Conservation (phyloP, 2,329 filamentous ascomycete genomes). For the Colletotrichum falcatum region DNA sequence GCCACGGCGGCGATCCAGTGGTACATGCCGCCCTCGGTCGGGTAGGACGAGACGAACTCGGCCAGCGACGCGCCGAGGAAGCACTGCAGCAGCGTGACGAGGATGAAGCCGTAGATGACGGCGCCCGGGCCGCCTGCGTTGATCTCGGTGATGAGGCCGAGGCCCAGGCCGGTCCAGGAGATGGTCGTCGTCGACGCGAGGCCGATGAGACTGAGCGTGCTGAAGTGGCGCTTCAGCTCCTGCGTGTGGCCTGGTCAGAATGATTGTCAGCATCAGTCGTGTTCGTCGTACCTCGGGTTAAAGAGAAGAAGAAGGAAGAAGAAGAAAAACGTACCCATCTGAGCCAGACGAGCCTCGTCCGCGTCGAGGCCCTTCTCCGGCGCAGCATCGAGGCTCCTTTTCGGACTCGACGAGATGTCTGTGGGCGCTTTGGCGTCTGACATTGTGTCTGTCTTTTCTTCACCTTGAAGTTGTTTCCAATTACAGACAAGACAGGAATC, state of each 20-base stretch:
- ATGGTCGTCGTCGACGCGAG: slow-evolving; percentile 63
- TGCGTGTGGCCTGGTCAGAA: slow-evolving; percentile 57
- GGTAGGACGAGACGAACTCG: slow-evolving; percentile 62
- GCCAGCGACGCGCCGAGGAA: slow-evolving; percentile 59
- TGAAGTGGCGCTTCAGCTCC: slow-evolving; percentile 61
- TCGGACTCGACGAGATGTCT: slow-evolving; percentile 34
- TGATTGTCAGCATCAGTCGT: slow-evolving; percentile 8
- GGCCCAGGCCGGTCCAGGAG: slow-evolving; percentile 61
- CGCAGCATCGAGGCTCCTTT: slow-evolving; percentile 28
- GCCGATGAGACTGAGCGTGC: slow-evolving; percentile 59
- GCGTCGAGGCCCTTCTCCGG: slow-evolving; percentile 45
- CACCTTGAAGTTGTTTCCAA: not conserved
- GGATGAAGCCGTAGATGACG: slow-evolving; percentile 63
- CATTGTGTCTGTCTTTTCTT: slow-evolving; percentile 9
- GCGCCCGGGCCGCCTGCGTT: slow-evolving; percentile 60
- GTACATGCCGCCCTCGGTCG: slow-evolving; percentile 63
- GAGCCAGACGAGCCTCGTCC: slow-evolving; percentile 56
- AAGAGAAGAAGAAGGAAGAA: too few relatives aligned
- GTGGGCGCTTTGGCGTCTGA: slow-evolving; percentile 18
- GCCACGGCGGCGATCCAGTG: slow-evolving; percentile 63
- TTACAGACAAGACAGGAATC: not conserved
- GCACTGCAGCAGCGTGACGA: slow-evolving; percentile 59
- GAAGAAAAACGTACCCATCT: slow-evolving; percentile 53
- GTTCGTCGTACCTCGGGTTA: too few relatives aligned
- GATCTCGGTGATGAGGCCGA: slow-evolving; percentile 60